A percentile compares a stretch with the other conserved stretches of the same genome.
phyloP scores from a whole-genome alignment of 2,329 filamentous ascomycete species.

The Talaromyces piceae region DNA sequence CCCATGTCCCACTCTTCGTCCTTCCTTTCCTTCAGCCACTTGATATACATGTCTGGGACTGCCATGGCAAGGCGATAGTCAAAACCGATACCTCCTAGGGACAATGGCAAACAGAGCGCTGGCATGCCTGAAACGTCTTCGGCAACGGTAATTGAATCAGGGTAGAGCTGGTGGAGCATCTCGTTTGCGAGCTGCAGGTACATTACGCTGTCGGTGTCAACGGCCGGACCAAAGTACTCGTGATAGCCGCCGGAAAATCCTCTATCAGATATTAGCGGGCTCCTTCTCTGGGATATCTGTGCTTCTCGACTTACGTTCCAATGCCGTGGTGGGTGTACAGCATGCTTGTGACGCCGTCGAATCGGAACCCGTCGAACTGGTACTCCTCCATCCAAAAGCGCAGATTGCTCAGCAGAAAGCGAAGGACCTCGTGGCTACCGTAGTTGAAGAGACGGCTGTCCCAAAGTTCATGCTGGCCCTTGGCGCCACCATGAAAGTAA shows the following conservation, averaged over 20 bases:
- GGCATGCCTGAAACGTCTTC: conserved; percentile 99
- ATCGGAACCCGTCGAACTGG: conserved; percentile 91
- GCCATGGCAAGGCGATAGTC: conserved; percentile 98
- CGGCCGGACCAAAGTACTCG: conserved; percentile 84
- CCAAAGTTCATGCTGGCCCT: conserved; percentile 87
- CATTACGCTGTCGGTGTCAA: conserved; percentile 88
- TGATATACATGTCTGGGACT: conserved; percentile 98
- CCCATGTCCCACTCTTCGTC: conserved; percentile 90
- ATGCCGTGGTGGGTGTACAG: conserved; percentile 94
- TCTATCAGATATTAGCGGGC: conserved; percentile 36
- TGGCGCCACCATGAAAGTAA: conserved; percentile 85
- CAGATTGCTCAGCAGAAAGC: conserved; percentile 93
- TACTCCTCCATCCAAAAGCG: conserved; percentile 99
- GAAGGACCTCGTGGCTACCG: conserved; percentile 82
- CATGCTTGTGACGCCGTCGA: conserved; percentile 98
- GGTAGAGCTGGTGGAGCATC: conserved; percentile 85
- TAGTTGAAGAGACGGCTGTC: conserved; percentile 98
- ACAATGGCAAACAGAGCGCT: conserved; percentile 79
- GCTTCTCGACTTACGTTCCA: conserved; percentile 71
- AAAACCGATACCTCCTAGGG: conserved; percentile 86
- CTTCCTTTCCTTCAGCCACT: conserved; percentile 86
- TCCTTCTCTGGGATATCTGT: conserved; percentile 2
- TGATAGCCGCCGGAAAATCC: conserved; percentile 97
- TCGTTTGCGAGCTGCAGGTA: conserved; percentile 97
- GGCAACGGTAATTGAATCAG: conserved; percentile 80